Evolutionary conservation across 177 flowering plant species (phyloP).

Genomic region (Vitis hybrid): DNA sequence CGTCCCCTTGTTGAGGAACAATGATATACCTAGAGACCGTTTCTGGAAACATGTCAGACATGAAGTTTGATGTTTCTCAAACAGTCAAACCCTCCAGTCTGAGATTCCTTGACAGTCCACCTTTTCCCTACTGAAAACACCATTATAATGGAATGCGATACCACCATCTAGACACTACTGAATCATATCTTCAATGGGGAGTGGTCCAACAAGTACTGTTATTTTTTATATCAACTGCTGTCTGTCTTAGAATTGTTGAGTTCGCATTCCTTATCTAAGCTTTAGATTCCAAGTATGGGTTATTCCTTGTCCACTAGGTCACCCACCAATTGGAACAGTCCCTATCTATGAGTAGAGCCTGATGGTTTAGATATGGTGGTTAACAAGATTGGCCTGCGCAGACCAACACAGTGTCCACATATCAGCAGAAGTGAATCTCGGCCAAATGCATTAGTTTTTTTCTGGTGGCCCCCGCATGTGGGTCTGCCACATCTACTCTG

Average conservation of each 20-base stretch:
- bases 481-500: neutral
- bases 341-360: slow-evolving; percentile 9
- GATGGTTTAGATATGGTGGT: slow-evolving; percentile 13
- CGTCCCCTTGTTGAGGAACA: too few species aligned
- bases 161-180: neutral
- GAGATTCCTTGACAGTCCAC: neutral
- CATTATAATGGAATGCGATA: neutral
- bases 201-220: slow-evolving; percentile 12
- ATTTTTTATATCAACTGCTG: slow-evolving; percentile 6
- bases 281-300: neutral
- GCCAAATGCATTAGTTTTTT: neutral
- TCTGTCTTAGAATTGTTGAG: slow-evolving; percentile 15
- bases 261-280: neutral
- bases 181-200: neutral
- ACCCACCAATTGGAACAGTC: slow-evolving; percentile 13
- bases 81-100: neutral
- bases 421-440: slow-evolving; percentile 3
- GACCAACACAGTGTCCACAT: slow-evolving; percentile 20
- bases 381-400: neutral
- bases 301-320: slow-evolving; percentile 2
- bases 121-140: neutral
- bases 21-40: too few species aligned
- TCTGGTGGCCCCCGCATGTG: neutral
- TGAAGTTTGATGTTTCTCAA: neutral
- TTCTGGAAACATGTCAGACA: too few species aligned